Conservation (phyloP, 108 stramenopile genomes). For the Cyclotella distinguenda region DNA sequence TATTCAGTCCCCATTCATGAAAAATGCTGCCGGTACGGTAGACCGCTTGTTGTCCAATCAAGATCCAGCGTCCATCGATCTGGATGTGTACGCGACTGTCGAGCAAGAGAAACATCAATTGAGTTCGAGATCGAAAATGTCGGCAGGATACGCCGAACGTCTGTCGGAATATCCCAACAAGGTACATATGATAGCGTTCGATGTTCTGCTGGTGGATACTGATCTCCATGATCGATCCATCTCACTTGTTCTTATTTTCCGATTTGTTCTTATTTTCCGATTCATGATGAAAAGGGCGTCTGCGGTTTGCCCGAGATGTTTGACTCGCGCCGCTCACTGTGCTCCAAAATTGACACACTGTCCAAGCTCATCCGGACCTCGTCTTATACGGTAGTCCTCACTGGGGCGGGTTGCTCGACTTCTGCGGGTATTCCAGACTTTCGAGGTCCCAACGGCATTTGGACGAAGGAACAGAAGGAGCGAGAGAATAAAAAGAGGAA, state of each 20-base stretch:
- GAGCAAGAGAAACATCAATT: too few relatives aligned
- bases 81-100: too few relatives aligned
- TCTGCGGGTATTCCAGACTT: slow-evolving; percentile 96
- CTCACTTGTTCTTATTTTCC: not conserved
- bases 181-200: slow-evolving; percentile 23
- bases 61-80: too few relatives aligned
- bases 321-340: slow-evolving; percentile 61
- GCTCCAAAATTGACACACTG: slow-evolving; percentile 57
- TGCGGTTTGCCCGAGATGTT: slow-evolving; percentile 83
- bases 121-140: slow-evolving; percentile 15
- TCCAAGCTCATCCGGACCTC: slow-evolving; percentile 51
- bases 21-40: too few relatives aligned
- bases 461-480: slow-evolving; percentile 73
- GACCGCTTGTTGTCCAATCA: too few relatives aligned
- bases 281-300: slow-evolving; percentile 59
- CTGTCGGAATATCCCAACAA: slow-evolving; percentile 57
- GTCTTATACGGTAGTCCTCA: slow-evolving; percentile 72
- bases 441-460: slow-evolving; percentile 93
- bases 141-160: slow-evolving; percentile 44
- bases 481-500: slow-evolving; percentile 19
- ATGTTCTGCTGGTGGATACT: not conserved
- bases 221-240: not conserved
- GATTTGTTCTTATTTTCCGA: not conserved
- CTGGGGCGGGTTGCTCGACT: slow-evolving; percentile 95
- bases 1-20: too few relatives aligned